Base-by-base conservation (phyloP, 306 rosid species). In the Glycyrrhiza uralensis region DNA sequence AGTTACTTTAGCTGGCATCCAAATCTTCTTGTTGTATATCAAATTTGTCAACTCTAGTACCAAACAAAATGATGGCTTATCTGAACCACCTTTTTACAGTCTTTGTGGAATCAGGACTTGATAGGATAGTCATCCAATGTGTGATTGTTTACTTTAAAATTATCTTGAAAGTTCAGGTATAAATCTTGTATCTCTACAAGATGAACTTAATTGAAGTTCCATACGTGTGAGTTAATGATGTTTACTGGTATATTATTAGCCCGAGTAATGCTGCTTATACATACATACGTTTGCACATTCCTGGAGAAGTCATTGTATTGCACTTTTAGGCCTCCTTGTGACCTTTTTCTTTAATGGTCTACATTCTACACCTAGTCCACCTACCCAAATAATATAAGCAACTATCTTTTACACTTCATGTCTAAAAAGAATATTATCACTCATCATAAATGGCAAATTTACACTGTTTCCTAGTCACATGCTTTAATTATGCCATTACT, bases 61-160 rank as follows among this genome's bases (percentile, higher is more conserved):
- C 58, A 28, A 38, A 65, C 57, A 64, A 52, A 29, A 54, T 75
- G 58, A 64, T 60, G 61, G 23, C 15, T 72, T 59, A 58, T 58
- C 29, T 18, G 20, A 58, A 12, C 42, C 55, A 52, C 12, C n/a
- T 77, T 39, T 26, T 52, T 5, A n/a, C 30, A 19, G 2, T 47
- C 13, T 8, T 7, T 14, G 61, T 32, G 46, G 61, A 26, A 30
- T 65, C 38, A n/a, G 36, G 49, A 79, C 17, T 9, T 28, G 17
- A 60, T 32, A 7, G 23, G 44, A 33, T 61, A 50, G 32, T 28
- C 42, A 28, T 59, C 47, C 66, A 49, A 30, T 49, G 61, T 2
- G 5, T 30, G 54, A 46, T 51, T 74, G 26, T 72, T 45, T 61
- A 28, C 56, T 29, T n/a, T 38, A 11, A 72, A 73, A 23, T 35